These are phyloP conservation scores for Protomyces inouyei DNA, from an alignment of 1,139 yeast genomes.

Conservation along the genomic window DNA sequence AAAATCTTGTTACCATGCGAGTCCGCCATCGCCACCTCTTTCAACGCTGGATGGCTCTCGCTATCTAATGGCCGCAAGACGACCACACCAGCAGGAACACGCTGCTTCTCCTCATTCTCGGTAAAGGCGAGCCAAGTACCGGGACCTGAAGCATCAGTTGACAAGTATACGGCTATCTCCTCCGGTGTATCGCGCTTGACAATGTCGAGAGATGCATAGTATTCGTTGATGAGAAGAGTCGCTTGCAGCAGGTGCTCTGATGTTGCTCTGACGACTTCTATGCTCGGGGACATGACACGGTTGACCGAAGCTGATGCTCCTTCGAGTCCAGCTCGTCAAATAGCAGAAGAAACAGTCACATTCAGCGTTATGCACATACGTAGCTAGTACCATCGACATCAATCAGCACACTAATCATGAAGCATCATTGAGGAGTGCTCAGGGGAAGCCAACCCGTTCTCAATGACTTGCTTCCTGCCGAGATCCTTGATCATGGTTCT, in stretches of 20 bases:
- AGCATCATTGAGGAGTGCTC: neutral
- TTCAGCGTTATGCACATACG: no score
- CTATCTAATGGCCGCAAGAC: conserved; percentile 1
- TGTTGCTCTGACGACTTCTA: conserved; percentile 1
- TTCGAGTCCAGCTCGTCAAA: no score
- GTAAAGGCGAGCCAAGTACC: conserved; percentile 8
- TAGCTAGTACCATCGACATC: no score
- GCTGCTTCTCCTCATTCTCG: neutral
- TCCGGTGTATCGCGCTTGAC: conserved; percentile 15
- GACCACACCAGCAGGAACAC: conserved; percentile 9
- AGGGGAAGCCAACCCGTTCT: neutral
- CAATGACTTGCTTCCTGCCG: neutral
- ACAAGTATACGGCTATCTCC: conserved; percentile 1
- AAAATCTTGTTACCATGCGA: neutral
- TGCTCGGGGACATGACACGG: neutral
- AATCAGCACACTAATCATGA: neutral
- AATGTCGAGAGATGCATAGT: conserved; percentile 11
- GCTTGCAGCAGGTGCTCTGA: neutral
- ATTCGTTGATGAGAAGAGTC: conserved; percentile 6
- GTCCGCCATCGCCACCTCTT: neutral
- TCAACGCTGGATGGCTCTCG: neutral
- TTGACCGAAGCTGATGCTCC: no score
- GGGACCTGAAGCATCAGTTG: neutral
- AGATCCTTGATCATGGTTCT: conserved; percentile 15
- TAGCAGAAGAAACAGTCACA: no score